Percentiles rank a stretch among this genome's conserved stretches.
Conservation (phyloP, 176 grass and related monocot genomes). For the Musa troglodytarum region DNA sequence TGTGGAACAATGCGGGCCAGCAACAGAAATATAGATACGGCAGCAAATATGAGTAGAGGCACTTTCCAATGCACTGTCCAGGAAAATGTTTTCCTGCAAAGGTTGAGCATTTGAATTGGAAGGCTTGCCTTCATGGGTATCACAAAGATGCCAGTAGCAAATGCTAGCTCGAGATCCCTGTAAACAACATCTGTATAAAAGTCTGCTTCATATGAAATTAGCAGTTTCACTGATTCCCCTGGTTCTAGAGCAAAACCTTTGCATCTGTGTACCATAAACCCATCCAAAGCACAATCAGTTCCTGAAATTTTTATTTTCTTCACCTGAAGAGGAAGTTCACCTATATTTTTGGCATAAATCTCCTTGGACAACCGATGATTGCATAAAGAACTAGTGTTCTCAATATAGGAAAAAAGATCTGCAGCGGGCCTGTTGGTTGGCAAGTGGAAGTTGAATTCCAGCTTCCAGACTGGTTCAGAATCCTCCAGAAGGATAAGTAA, state of each 20-base stretch:
- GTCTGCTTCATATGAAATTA: conserved; percentile 63
- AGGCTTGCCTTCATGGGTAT: conserved; percentile 80
- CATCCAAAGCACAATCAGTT: conserved; percentile 66
- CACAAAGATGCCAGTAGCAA: conserved; percentile 67
- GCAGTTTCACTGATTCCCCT: conserved; percentile 53
- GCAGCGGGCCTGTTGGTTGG: conserved; percentile 34
- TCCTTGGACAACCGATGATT: conserved; percentile 59
- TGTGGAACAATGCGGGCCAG: conserved; percentile 32
- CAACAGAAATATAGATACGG: conserved; percentile 35
- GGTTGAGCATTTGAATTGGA: conserved; percentile 51
- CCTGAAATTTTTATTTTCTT: conserved; percentile 75
- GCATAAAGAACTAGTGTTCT: conserved; percentile 38
- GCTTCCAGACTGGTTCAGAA: conserved; percentile 69
- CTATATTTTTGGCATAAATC: conserved; percentile 83
- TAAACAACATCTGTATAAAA: conserved; percentile 62
- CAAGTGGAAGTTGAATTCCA: conserved; percentile 56
- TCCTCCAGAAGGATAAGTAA: conserved; percentile 71
- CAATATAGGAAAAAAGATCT: conserved; percentile 13
- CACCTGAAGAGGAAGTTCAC: conserved; percentile 75
- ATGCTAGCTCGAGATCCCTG: conserved; percentile 77
- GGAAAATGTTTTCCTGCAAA: conserved; percentile 57
- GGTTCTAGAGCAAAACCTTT: conserved; percentile 68
- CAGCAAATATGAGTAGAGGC: conserved; percentile 44
- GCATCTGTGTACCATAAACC: conserved; percentile 58
- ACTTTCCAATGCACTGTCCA: conserved; percentile 40